Evolutionary conservation across 257 asterid species (phyloP).

Genomic region (Ehretia macrophylla): DNA sequence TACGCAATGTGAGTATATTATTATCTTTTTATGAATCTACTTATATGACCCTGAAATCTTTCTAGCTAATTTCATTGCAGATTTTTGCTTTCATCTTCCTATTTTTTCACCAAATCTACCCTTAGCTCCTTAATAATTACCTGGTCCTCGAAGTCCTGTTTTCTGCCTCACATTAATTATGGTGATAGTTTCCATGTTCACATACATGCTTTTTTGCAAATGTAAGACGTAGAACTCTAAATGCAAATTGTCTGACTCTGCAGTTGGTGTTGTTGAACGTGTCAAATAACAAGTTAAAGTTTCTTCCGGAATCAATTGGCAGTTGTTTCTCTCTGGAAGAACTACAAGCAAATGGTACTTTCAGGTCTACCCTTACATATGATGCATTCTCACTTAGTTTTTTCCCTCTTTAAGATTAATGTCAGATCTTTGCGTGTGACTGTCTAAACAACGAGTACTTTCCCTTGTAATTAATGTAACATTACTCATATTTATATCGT

Average conservation of each 20-base stretch:
- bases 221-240: too few species aligned
- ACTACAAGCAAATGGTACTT: slow-evolving; percentile 91
- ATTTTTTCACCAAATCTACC: too few species aligned
- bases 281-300: slow-evolving; percentile 74
- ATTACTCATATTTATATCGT: too few species aligned
- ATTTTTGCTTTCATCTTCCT: neutral
- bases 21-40: neutral
- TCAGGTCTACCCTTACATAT: slow-evolving; percentile 14
- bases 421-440: neutral
- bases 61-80: neutral
- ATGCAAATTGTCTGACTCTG: neutral
- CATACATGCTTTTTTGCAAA: too few species aligned
- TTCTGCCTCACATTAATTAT: too few species aligned
- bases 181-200: too few species aligned
- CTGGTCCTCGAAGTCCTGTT: neutral
- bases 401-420: neutral
- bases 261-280: slow-evolving; percentile 88
- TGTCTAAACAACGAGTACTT: neutral
- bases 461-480: too few species aligned
- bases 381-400: slow-evolving; percentile 11
- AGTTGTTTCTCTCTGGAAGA: slow-evolving; percentile 95
- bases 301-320: slow-evolving; percentile 91
- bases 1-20: slow-evolving; percentile 79
- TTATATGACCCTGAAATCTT: neutral
- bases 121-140: neutral